Evolutionary conservation across 1,284 basidiomycete species (phyloP).

Genomic region (Chalciporus sp.): DNA sequence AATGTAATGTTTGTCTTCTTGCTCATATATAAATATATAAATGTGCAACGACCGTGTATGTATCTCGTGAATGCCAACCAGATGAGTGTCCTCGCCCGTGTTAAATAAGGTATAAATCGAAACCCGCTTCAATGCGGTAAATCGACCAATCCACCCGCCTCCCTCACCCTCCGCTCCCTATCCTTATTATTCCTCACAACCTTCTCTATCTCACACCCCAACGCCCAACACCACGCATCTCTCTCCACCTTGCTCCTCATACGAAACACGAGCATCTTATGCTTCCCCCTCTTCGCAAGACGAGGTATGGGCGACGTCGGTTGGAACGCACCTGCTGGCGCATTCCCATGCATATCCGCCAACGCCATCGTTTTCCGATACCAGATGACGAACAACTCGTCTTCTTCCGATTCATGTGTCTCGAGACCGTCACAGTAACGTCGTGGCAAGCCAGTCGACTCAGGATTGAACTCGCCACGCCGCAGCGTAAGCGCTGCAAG

Average conservation of each 20-base stretch:
- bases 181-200: conserved; percentile 57
- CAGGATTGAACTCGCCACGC: conserved; percentile 58
- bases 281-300: conserved; percentile 53
- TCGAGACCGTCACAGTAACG: conserved; percentile 81
- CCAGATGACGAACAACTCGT: conserved; percentile 74
- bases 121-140: conserved; percentile 11
- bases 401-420: conserved; percentile 74
- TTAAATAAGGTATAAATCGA: background rate
- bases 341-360: conserved; percentile 18
- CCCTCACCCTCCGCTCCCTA: conserved; percentile 60
- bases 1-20: conserved; percentile 11
- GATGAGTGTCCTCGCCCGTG: too few relatives aligned
- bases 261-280: conserved; percentile 67
- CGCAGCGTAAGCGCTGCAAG: conserved; percentile 69
- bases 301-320: conserved; percentile 45
- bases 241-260: conserved; percentile 80
- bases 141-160: conserved; percentile 52
- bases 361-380: conserved; percentile 46
- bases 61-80: background rate
- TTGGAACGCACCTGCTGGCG: conserved; percentile 23
- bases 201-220: conserved; percentile 83
- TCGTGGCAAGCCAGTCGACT: conserved; percentile 54
- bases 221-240: conserved; percentile 87
- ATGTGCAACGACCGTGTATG: background rate
- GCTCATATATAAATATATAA: background rate